Base-by-base conservation (phyloP, 2,329 filamentous ascomycete genomes). In the Cadophora malorum region DNA sequence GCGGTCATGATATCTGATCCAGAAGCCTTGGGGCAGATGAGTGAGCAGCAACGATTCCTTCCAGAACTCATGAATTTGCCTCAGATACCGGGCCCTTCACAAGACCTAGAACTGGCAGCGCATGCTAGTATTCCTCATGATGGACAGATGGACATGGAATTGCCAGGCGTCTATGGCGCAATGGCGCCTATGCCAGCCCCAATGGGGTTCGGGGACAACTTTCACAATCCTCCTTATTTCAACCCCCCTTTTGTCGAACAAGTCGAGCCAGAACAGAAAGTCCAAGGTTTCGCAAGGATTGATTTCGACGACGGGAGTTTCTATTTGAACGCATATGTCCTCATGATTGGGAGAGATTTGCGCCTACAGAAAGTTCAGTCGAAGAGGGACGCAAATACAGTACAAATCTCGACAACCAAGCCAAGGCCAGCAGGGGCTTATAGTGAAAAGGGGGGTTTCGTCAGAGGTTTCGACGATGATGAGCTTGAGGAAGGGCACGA, bases 231-330 rank as follows among this genome's bases (percentile, higher is more conserved):
- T 14, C 8, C 16, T 4, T 58, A 64, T 33, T 31, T 38, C 33
- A 33, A 41, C n/a, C 31, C 35, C 19, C 31, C 10, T 56, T 64
- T 12, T 47, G 62, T 16, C 2, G 52, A 45, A 41, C 63, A 56
- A 35, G 19, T 19, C 23, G 50, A 47, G 6, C 38, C 8, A 47
- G 25, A 68, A 66, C 33, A 70, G 31, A 41, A 64, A 35, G 84
- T 70, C 78, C 79, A 33, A 23, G 85, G 83, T 50, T 87, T 83
- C 74, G 85, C 84, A 41, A 85, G 84, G 73, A 79, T 94, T 69
- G 86, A 89, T 74, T 94, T 94, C 76, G 84, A 86, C 72, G 91
- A 94, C 81, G 90, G 91, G 76, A 86, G 89, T 66, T 94, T 92
- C 78, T 91, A 92, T 79, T 91, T 94, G 88, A 92, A 89, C 63